Evolutionary conservation across 2,329 filamentous ascomycete genomes (phyloP), one percentile per base, ranked within the genome.

Genomic region (Fusarium fracticaudum): DNA sequence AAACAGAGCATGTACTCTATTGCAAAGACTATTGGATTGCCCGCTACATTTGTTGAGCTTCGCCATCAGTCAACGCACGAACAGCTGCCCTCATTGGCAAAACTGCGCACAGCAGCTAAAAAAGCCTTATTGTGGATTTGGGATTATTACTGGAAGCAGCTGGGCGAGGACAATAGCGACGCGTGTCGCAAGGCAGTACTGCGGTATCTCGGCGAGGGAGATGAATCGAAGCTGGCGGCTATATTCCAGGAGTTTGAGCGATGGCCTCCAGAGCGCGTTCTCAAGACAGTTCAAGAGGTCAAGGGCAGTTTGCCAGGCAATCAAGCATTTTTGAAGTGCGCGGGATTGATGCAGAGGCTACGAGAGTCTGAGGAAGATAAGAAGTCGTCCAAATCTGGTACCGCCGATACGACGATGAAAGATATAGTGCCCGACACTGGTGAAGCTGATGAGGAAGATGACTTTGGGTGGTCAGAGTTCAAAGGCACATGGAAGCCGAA

Each of bases 31-130:
- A 89, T 94, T 65, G 91, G 89, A 1, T 83, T 95, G 65, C 92
- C 93, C 1, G 90, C 92, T 1, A 92, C 92, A 1, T 97, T 98
- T 82, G 94, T 98, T 61, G 95, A 97, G 85, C 86, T 97, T 67
- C 90, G 95, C 51, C 95, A 98, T 81, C 93, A 97, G 83, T 94
- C 93, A 48, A 97, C 95, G 45, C 95, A 98, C 81, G 94, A 97
- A 81, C 93, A 95, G 80, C 85, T 98, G 64, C 95, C 95, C 0
- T 91, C 92, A 3, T 85, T 98, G 60, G 87, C 89, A 17, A 91
- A 94, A 72, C 85, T 98, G 71, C 89, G 94, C 60, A 87, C 87
- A 41, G 93, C 93, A 4, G 90, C 92, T 3, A 84, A 87, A 72
- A 90, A 92, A 76, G 94, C 93, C 2, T 85, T 98, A 71, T 86